These are phyloP conservation scores for Tylopilus balloui DNA, from an alignment of 768 basidiomycete genomes.

Conservation along the genomic window DNA sequence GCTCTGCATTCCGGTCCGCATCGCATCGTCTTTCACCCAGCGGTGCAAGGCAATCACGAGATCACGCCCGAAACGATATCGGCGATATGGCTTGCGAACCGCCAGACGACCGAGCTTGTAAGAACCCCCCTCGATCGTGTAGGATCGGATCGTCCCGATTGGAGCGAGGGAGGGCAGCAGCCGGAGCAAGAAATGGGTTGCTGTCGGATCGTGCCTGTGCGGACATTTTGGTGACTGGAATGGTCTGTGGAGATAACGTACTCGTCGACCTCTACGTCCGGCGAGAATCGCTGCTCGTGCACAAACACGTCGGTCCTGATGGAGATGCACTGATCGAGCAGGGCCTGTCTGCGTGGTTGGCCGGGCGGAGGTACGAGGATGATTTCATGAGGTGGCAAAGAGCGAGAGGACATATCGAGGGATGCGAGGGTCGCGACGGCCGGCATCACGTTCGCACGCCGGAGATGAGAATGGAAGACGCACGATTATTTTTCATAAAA, in stretches of 20 bases:
- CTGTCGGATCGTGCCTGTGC: conserved; percentile 53
- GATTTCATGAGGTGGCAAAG: conserved; percentile 52
- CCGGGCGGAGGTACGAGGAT: conserved; percentile 40
- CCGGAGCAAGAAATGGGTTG: conserved; percentile 71
- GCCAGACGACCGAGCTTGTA: conserved; percentile 75
- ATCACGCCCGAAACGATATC: conserved; percentile 57
- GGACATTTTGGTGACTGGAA: conserved; percentile 4
- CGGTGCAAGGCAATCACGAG: conserved; percentile 62
- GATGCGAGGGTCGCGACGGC: conserved; percentile 1
- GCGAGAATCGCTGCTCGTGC: conserved; percentile 57
- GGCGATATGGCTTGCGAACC: conserved; percentile 62
- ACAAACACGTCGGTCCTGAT: conserved; percentile 49
- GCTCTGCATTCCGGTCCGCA: conserved; percentile 22
- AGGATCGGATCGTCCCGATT: conserved; percentile 65
- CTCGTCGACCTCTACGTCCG: conserved; percentile 76
- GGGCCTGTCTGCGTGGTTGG: conserved; percentile 36
- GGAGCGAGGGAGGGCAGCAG: conserved; percentile 56
- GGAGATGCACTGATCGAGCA: conserved; percentile 63
- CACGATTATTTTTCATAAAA: too few species aligned
- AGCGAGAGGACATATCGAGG: conserved; percentile 6
- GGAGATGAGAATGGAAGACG: conserved; percentile 9
- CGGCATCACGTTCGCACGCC: conserved; percentile 9
- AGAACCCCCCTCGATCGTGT: conserved; percentile 39
- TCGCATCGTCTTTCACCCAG: conserved; percentile 47
- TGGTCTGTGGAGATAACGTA: conserved; percentile 28